Base-by-base conservation (phyloP, 805 yeast species). In the Candida tammaniensis region DNA sequence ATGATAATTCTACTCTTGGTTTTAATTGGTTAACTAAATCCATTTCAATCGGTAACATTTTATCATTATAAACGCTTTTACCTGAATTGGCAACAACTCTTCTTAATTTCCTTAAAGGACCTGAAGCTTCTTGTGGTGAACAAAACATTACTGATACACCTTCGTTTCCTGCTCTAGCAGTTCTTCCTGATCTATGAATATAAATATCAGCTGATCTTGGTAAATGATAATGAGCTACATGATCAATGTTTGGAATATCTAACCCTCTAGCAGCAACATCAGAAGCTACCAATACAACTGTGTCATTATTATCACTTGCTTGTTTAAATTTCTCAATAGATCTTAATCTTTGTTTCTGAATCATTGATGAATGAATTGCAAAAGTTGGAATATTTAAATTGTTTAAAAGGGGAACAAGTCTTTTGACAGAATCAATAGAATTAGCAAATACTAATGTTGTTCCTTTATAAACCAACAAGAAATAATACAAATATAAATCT, bases 211-310 rank as follows among this genome's bases (percentile, higher is more conserved):
- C 97, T 11, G 94, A 72, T 43, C 98, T 72, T 8, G 98, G 98
- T 42, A 93, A 70, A 60, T 93, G 97, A 54, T 91, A 93, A 59
- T 93, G 98, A 14, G 91, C 85, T 31, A 93, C 98, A 58, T 93
- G 98, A 48, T 88, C 82, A 33, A 93, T 89, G 30, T 74, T 76
- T 2, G 95, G 83, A 35, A 93, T 87, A 69, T 93, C 98, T 40
- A 93, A 72, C 40, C 98, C 98, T 69, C 98, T 78, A 4, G 98
- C 98, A 2, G 98, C 98, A 29, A 93, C 98, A 61, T 93, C 98
- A 4, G 98, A 87, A 1, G 97, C 96, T 34, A 93, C 75, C 36
- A 93, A 67, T 3, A 89, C 89, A 0, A 85, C 69, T 3, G 78
- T 64, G 31, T 74, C 72, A 30, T 68, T 61, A 5, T 63, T 59